Evolutionary conservation across 2,329 filamentous ascomycete genomes (phyloP).

Genomic region (Fusarium euwallaceae): DNA sequence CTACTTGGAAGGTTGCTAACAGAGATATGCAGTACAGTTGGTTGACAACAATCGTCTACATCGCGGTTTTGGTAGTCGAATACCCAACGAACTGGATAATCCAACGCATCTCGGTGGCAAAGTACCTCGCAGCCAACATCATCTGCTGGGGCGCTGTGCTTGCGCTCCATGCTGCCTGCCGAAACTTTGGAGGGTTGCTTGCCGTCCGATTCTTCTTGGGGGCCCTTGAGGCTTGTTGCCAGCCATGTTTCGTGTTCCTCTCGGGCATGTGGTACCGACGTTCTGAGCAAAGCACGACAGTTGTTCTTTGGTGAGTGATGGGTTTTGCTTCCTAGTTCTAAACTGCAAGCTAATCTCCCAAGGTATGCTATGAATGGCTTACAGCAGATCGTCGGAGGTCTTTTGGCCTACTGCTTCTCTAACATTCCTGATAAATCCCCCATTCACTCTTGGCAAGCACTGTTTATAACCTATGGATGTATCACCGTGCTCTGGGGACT

Average conservation of each 20-base stretch:
- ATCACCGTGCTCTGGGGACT: neutral
- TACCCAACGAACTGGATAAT: neutral
- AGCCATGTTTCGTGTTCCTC: neutral
- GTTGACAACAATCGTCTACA: neutral
- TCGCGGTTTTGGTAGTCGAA: neutral
- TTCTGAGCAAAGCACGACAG: neutral
- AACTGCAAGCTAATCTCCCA: neutral
- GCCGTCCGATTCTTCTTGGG: neutral
- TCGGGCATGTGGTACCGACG: neutral
- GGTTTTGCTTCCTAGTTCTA: fast-evolving
- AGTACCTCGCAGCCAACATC: neutral
- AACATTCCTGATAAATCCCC: neutral
- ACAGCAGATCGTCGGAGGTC: neutral
- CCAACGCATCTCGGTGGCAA: neutral
- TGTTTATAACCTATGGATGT: neutral
- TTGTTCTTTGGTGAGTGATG: neutral
- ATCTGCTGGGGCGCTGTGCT: neutral
- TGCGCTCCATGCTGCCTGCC: neutral
- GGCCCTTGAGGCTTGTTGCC: neutral
- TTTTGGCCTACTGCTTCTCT: neutral
- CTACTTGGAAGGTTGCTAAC: neutral
- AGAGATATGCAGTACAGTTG: neutral
- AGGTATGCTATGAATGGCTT: neutral
- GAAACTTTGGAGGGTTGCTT: neutral
- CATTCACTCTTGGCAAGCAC: neutral